phyloP scores from a whole-genome alignment of 2,329 filamentous ascomycete genomes.

The Hymenoscyphus linearis region DNA sequence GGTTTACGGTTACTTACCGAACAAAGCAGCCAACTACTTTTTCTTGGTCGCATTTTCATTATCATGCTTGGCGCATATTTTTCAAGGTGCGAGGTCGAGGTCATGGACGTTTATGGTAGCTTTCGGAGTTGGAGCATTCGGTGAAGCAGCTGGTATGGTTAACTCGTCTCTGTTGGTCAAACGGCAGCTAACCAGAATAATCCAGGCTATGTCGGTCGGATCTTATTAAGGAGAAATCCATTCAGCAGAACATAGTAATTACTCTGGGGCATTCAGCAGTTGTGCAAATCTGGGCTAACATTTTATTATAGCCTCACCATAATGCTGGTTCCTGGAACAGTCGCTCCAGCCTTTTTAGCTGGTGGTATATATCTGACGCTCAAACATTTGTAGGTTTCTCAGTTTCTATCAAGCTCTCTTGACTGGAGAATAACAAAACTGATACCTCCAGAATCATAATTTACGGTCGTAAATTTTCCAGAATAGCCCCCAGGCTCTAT shows the following conservation, averaged over 20 bases:
- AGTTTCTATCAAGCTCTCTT: neutral
- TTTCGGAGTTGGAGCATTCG: conserved; percentile 42
- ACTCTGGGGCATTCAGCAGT: conserved; percentile 27
- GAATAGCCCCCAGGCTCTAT: conserved; percentile 45
- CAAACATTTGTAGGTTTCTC: conserved; percentile 43
- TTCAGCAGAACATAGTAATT: conserved; percentile 52
- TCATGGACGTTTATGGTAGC: conserved; percentile 45
- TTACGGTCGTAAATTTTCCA: conserved; percentile 45
- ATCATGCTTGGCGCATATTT: conserved; percentile 36
- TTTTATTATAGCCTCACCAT: conserved; percentile 9
- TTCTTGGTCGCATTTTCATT: conserved; percentile 45
- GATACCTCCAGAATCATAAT: conserved; percentile 35
- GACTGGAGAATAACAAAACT: neutral
- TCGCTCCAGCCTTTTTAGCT: conserved; percentile 46
- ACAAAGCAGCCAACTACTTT: conserved; percentile 48
- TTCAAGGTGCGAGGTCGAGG: conserved; percentile 41
- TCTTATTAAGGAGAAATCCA: conserved; percentile 44
- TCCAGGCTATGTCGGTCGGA: conserved; percentile 42
- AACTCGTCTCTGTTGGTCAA: neutral
- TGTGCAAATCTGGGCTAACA: neutral
- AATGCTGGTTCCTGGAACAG: conserved; percentile 43
- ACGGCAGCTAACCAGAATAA: neutral
- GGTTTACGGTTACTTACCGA: conserved; percentile 46
- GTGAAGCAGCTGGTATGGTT: conserved; percentile 44
- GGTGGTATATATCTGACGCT: conserved; percentile 57